Evolutionary conservation across 2,329 filamentous ascomycete species (phyloP).

Genomic region (Gyromitra esculenta): DNA sequence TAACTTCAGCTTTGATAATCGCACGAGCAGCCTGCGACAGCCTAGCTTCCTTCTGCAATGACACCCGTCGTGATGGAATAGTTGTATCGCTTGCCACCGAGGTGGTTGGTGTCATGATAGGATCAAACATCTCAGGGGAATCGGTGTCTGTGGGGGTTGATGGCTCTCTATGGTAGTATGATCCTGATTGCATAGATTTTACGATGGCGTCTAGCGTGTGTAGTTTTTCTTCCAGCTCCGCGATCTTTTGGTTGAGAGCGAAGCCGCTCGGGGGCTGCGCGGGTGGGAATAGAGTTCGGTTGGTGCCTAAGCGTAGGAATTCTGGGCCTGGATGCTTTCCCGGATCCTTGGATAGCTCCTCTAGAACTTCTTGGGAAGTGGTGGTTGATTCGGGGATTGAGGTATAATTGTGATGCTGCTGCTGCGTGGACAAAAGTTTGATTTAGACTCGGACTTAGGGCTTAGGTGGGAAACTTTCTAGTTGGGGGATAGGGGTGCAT

Average conservation of each 20-base stretch:
- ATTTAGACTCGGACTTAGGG: not conserved
- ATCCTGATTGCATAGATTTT: not conserved
- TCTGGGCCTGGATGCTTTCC: not conserved
- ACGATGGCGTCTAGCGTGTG: not conserved
- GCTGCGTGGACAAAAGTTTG: not conserved
- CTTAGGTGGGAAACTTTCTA: not conserved
- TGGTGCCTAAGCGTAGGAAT: not conserved
- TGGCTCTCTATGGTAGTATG: not conserved
- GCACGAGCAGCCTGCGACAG: not conserved
- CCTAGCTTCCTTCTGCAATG: not conserved
- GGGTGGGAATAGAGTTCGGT: not conserved
- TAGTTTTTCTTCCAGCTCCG: slow-evolving; percentile 1
- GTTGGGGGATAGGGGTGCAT: not conserved
- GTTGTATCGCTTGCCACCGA: slow-evolving; percentile 11
- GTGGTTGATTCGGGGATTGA: not conserved
- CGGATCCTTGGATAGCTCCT: not conserved
- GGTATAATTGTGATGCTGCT: not conserved
- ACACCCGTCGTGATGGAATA: not conserved
- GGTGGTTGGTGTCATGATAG: slow-evolving; percentile 19
- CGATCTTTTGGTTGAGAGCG: not conserved
- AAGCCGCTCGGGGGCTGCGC: not conserved
- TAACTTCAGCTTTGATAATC: slow-evolving; percentile 11
- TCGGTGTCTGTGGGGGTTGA: not conserved
- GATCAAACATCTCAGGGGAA: not conserved
- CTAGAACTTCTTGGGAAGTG: too few species aligned